Evolutionary conservation across 345 rosid species (phyloP).

Genomic region (Citrus mangshanensis): DNA sequence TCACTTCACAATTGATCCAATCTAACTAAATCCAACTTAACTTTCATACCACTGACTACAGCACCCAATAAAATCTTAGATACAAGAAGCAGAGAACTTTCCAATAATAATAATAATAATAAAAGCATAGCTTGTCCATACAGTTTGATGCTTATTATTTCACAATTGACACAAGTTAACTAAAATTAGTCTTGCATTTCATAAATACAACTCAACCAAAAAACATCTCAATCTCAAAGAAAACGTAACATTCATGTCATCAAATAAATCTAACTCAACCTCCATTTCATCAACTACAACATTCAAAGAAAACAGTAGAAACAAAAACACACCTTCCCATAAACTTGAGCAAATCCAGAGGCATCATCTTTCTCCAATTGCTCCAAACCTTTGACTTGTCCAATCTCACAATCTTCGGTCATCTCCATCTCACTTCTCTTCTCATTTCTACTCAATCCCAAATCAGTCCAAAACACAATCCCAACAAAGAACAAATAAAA

Average conservation of each 20-base stretch:
- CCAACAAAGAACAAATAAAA: constrained; percentile 84
- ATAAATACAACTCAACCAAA: not conserved
- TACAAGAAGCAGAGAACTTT: not conserved
- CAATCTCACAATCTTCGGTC: constrained; percentile 37
- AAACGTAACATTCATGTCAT: constrained; percentile 26
- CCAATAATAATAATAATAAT: too few relatives aligned
- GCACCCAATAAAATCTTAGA: not conserved
- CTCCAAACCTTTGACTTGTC: constrained; percentile 27
- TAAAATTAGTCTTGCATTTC: too few relatives aligned
- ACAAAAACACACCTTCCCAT: constrained; percentile 15
- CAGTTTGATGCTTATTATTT: too few relatives aligned
- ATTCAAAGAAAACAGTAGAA: not conserved
- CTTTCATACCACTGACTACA: not conserved
- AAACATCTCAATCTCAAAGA: not conserved
- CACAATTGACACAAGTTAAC: too few relatives aligned
- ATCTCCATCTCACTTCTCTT: constrained; percentile 20
- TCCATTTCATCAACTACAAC: not conserved
- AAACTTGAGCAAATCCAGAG: constrained; percentile 30
- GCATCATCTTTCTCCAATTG: constrained; percentile 27
- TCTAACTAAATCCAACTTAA: not conserved
- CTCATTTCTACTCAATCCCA: constrained; percentile 37
- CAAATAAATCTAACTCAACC: not conserved
- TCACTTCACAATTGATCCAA: not conserved
- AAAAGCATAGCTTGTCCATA: too few relatives aligned
- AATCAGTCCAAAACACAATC: constrained; percentile 94